A percentile compares a stretch with the other conserved stretches of the same genome.
Evolutionary conservation across 768 basidiomycete genomes (phyloP).

Genomic region (Boletus reticulatus): DNA sequence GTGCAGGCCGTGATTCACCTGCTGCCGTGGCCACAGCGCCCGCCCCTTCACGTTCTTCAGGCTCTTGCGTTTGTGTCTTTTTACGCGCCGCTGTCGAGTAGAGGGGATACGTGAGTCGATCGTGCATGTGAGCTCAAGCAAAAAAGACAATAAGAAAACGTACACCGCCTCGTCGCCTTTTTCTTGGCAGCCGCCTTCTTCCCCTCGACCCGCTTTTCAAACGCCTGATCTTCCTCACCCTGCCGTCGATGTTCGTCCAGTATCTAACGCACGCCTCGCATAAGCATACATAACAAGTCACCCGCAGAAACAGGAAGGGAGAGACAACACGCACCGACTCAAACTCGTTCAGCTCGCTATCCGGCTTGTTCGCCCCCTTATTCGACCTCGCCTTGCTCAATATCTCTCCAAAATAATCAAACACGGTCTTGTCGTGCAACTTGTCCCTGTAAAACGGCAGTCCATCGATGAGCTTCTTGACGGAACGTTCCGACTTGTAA

Average conservation of each 20-base stretch:
- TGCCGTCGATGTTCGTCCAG: constrained; percentile 79
- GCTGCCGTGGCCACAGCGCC: background rate
- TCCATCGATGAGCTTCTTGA: constrained; percentile 94
- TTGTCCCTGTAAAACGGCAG: constrained; percentile 95
- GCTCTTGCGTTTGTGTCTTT: constrained; percentile 23
- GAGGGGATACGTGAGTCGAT: background rate
- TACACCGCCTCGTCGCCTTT: constrained; percentile 58
- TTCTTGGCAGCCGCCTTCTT: constrained; percentile 79
- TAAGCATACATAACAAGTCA: background rate
- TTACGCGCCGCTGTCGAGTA: constrained; percentile 27
- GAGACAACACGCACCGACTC: constrained; percentile 55
- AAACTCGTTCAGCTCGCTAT: constrained; percentile 92
- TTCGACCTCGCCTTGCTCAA: constrained; percentile 89
- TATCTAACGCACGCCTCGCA: constrained; percentile 47
- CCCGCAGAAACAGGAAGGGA: background rate
- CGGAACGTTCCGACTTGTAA: constrained; percentile 94
- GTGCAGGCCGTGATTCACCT: no score
- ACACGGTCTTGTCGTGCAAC: constrained; percentile 84
- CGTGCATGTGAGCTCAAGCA: no score
- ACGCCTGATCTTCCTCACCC: constrained; percentile 88
- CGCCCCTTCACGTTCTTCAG: constrained; percentile 8
- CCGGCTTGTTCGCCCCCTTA: constrained; percentile 90
- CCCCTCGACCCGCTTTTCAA: constrained; percentile 81
- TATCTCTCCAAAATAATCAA: constrained; percentile 81
- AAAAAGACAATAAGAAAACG: background rate